Evolutionary conservation across 108 stramenopile species (phyloP).

Genomic region (Chaetoceros muelleri): DNA sequence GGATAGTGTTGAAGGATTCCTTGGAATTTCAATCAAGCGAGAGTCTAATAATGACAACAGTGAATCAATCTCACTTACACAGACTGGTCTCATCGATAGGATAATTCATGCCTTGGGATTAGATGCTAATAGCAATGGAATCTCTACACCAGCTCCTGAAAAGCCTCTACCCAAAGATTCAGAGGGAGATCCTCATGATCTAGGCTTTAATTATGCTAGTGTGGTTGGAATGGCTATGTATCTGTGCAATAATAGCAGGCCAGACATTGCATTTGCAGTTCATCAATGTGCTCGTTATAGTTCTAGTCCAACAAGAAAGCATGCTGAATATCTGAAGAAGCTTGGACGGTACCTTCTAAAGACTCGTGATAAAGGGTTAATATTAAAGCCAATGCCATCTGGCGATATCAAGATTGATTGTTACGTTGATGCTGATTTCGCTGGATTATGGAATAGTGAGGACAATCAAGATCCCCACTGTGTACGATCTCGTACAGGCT

Average conservation of each 20-base stretch:
- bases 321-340: constrained; percentile 21
- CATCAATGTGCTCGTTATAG: constrained; percentile 33
- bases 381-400: constrained; percentile 5
- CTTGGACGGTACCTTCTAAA: constrained; percentile 31
- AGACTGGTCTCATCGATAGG: constrained; percentile 20
- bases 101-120: constrained; percentile 17
- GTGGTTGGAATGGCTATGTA: constrained; percentile 26
- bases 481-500: constrained; percentile 8
- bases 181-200: constrained; percentile 4
- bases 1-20: too few relatives aligned
- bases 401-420: constrained; percentile 5
- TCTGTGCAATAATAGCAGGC: constrained; percentile 8
- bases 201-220: constrained; percentile 18
- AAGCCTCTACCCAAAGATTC: too few relatives aligned
- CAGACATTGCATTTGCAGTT: constrained; percentile 19
- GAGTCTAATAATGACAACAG: constrained; percentile 14
- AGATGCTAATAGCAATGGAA: not conserved
- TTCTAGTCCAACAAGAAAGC: constrained; percentile 17
- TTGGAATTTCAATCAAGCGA: constrained; percentile 33
- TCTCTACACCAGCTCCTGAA: constrained; percentile 4
- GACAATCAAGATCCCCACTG: too few relatives aligned
- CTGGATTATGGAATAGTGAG: constrained; percentile 27
- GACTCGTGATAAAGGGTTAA: constrained; percentile 22
- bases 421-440: constrained; percentile 31
- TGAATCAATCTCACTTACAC: constrained; percentile 17